Evolutionary conservation across 768 basidiomycete species (phyloP).

Genomic region (Agaricus subrufescens): DNA sequence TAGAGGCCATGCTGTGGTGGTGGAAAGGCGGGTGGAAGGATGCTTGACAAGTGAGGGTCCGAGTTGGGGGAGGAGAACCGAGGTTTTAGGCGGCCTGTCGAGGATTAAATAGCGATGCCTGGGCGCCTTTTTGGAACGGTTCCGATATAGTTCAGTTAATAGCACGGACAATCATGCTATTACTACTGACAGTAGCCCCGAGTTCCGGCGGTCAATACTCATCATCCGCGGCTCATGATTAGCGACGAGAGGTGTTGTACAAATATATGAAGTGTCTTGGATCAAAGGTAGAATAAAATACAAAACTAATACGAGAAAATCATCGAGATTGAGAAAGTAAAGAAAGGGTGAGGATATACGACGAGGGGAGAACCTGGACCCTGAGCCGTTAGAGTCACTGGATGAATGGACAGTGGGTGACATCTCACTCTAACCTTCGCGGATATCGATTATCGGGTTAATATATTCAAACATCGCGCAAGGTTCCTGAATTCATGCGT

Average conservation of each 20-base stretch:
- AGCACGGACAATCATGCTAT: too few relatives aligned
- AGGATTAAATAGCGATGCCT: not conserved
- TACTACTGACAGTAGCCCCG: too few relatives aligned
- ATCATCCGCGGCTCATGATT: not conserved
- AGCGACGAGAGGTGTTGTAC: conserved; percentile 3
- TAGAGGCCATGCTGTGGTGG: not conserved
- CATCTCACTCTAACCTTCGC: conserved; percentile 1
- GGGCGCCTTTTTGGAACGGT: not conserved
- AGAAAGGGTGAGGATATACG: not conserved
- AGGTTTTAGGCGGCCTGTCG: not conserved
- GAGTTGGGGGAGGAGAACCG: not conserved
- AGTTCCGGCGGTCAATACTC: not conserved
- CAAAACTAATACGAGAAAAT: conserved; percentile 5
- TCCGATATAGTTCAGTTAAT: too few relatives aligned
- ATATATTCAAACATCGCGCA: not conserved
- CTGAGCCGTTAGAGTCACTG: conserved; percentile 2
- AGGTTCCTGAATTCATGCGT: conserved; percentile 29
- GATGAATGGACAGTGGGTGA: not conserved
- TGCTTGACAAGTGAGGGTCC: not conserved
- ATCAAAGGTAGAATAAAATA: conserved; percentile 8
- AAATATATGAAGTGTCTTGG: not conserved
- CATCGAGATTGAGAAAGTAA: conserved; percentile 1
- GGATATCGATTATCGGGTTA: conserved; percentile 3
- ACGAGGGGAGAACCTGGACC: not conserved
- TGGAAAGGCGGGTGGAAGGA: not conserved